These are phyloP conservation scores for Sporothrix brasiliensis DNA, from an alignment of 2,329 filamentous ascomycete species.

Conservation along the genomic window DNA sequence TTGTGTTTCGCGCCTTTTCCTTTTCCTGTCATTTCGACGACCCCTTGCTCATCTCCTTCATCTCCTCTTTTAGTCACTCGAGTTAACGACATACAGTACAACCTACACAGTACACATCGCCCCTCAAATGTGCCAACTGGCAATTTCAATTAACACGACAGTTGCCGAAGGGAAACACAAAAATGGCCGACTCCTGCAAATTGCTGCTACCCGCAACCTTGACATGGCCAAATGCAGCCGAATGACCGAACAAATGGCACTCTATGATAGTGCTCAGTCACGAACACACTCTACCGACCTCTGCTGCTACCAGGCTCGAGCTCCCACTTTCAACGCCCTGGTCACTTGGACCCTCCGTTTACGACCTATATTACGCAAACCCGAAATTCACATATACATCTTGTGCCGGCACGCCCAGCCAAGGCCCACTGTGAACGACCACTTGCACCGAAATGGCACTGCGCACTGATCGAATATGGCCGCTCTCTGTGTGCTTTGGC, in stretches of 20 bases:
- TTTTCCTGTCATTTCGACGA: not conserved
- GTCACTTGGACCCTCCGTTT: conserved; percentile 1
- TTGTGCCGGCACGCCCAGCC: conserved; percentile 19
- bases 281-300: not conserved
- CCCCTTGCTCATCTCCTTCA: conserved; percentile 22
- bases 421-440: conserved; percentile 1
- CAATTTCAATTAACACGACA: not conserved
- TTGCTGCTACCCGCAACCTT: not conserved
- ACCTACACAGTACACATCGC: too few relatives aligned
- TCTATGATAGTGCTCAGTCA: not conserved
- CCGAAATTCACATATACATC: conserved; percentile 20
- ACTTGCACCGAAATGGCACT: conserved; percentile 7
- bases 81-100: too few relatives aligned
- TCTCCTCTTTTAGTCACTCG: not conserved
- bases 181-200: conserved; percentile 4
- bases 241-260: conserved; percentile 3
- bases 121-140: not conserved
- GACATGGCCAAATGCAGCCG: not conserved
- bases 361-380: conserved; percentile 22
- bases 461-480: not conserved
- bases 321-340: not conserved
- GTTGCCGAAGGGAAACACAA: not conserved
- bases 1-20: conserved; percentile 18
- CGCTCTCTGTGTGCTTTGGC: not conserved
- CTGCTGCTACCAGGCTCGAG: not conserved